Percentiles rank a stretch among this genome's conserved stretches.
phyloP scores from a whole-genome alignment of 2,329 filamentous ascomycete species.

The Fonsecaea erecta region DNA sequence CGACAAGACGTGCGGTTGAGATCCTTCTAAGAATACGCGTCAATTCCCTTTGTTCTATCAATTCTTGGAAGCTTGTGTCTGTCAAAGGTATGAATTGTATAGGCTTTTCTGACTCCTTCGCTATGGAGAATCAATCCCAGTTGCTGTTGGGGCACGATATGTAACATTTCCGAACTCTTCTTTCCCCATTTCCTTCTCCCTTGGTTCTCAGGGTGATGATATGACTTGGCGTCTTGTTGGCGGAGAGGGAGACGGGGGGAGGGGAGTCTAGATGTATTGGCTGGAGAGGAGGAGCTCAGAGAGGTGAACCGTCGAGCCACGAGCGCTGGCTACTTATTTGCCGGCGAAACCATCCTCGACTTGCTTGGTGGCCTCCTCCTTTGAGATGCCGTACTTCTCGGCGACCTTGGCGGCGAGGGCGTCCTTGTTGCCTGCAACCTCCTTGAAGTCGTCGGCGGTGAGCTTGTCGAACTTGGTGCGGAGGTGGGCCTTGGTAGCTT shows the following conservation, averaged over 20 bases:
- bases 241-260: too few relatives aligned
- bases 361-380: constrained; percentile 34
- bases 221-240: background rate
- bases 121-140: constrained; percentile 1
- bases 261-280: background rate
- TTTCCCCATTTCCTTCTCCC: background rate
- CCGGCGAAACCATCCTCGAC: constrained; percentile 30
- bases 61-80: background rate
- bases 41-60: constrained; percentile 2
- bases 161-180: background rate
- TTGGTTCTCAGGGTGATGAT: background rate
- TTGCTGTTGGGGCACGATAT: background rate
- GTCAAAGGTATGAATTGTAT: background rate
- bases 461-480: constrained; percentile 35
- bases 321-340: background rate
- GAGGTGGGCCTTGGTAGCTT: constrained; percentile 31
- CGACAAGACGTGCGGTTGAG: background rate
- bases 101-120: background rate
- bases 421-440: constrained; percentile 30
- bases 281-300: background rate
- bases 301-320: background rate
- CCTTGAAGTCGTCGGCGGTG: constrained; percentile 34
- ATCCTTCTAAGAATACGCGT: background rate
- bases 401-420: constrained; percentile 33
- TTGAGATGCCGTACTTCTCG: constrained; percentile 32